Conservation (phyloP, 1,139 yeast genomes). For the Pichia sp. region DNA sequence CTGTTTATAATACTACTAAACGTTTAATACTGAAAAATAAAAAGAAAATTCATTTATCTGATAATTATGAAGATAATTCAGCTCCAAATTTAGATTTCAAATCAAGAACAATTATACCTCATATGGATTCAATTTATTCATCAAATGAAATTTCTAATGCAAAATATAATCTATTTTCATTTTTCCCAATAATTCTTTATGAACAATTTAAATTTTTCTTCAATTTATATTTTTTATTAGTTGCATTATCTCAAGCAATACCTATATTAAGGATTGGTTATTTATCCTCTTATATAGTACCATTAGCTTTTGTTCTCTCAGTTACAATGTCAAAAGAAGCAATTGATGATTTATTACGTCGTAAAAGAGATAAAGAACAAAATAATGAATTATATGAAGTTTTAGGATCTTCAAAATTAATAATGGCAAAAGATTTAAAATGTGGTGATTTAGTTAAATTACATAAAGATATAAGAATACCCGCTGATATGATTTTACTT, state of each 20-base stretch:
- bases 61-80: slow-evolving; percentile 6
- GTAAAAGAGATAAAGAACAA: slow-evolving; percentile 85
- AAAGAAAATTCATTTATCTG: slow-evolving; percentile 24
- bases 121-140: slow-evolving; percentile 42
- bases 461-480: slow-evolving; percentile 79
- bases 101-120: slow-evolving; percentile 30
- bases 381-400: slow-evolving; percentile 80
- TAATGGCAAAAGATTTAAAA: slow-evolving; percentile 59
- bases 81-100: slow-evolving; percentile 1
- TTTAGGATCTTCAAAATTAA: slow-evolving; percentile 41
- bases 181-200: slow-evolving; percentile 80
- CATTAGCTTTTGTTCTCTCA: slow-evolving; percentile 82
- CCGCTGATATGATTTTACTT: slow-evolving; percentile 84
- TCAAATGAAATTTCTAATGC: slow-evolving; percentile 90
- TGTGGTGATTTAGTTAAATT: slow-evolving; percentile 86
- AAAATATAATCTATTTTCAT: slow-evolving; percentile 82
- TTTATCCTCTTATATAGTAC: slow-evolving; percentile 86
- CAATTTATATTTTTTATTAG: slow-evolving; percentile 84
- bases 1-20: slow-evolving; percentile 23
- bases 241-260: slow-evolving; percentile 90
- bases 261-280: slow-evolving; percentile 92
- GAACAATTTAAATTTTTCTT: slow-evolving; percentile 97
- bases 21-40: slow-evolving; percentile 18
- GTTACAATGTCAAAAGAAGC: slow-evolving; percentile 97
- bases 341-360: slow-evolving; percentile 82